Percentiles rank a stretch among this genome's conserved stretches.
phyloP scores from a whole-genome alignment of 2,329 filamentous ascomycete genomes.

The Nakataea oryzae region DNA sequence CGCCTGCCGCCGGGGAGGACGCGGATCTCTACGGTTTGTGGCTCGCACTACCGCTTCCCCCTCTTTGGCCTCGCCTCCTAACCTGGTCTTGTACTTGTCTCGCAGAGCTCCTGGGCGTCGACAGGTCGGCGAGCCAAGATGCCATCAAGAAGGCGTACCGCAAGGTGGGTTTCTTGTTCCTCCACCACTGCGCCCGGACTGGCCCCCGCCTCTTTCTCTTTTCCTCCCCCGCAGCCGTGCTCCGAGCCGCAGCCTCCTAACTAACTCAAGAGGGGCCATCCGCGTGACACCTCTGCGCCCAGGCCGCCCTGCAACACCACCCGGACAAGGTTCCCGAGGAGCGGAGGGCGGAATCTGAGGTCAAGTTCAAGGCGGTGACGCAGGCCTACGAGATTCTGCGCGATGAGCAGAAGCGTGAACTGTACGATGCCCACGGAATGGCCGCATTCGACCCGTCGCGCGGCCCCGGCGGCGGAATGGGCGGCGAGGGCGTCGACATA shows the following conservation, averaged over 20 bases:
- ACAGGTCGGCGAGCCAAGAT: conserved; percentile 58
- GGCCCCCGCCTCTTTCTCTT: neutral
- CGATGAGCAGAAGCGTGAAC: conserved; percentile 84
- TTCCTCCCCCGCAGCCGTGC: neutral
- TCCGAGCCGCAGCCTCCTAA: neutral
- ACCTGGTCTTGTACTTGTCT: neutral
- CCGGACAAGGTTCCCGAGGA: conserved; percentile 91
- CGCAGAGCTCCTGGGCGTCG: conserved; percentile 68
- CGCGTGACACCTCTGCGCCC: neutral
- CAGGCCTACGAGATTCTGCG: conserved; percentile 96
- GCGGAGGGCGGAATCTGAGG: conserved; percentile 74
- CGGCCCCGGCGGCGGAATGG: conserved; percentile 54
- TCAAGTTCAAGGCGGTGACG: conserved; percentile 84
- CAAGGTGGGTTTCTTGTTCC: conserved; percentile 48
- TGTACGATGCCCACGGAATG: conserved; percentile 96
- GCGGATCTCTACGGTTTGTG: conserved; percentile 44
- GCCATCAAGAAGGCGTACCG: conserved; percentile 95
- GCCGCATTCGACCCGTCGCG: conserved; percentile 77
- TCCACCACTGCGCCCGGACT: conserved; percentile 5
- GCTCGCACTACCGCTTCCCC: neutral
- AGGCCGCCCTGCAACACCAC: conserved; percentile 82
- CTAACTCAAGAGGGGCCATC: conserved; percentile 7
- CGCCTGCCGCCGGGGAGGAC: conserved; percentile 26
- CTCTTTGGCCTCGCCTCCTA: neutral
- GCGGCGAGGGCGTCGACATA: conserved; percentile 66